These are phyloP conservation scores for Chlorella sp. DNA, from an alignment of 139 green algal species.

Conservation along the genomic window DNA sequence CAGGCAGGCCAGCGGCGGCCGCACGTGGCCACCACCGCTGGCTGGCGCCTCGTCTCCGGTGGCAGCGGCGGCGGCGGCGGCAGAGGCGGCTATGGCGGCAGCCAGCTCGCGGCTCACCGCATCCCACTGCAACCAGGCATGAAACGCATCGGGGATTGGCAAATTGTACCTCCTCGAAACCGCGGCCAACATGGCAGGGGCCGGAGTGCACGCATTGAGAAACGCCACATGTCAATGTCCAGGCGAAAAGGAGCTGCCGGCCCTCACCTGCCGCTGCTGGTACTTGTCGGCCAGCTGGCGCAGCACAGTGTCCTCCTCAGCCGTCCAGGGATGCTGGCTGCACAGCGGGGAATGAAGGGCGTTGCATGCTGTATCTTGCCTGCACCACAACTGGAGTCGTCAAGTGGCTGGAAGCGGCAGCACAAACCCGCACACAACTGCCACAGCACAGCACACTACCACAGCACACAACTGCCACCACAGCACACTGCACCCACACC, in stretches of 20 bases:
- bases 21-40: not conserved
- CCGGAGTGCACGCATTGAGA: no score
- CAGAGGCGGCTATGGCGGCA: not conserved
- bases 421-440: no score
- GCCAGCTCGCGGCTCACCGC: slow-evolving; percentile 22
- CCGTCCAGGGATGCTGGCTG: slow-evolving; percentile 20
- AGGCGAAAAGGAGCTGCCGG: no score
- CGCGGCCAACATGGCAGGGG: no score
- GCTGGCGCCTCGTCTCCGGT: not conserved
- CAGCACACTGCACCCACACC: not conserved
- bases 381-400: not conserved
- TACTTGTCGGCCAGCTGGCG: slow-evolving; percentile 8
- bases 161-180: no score
- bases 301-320: slow-evolving; percentile 39
- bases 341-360: not conserved
- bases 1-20: slow-evolving; percentile 36
- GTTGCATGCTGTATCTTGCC: no score
- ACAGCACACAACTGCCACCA: not conserved
- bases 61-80: not conserved
- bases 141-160: no score
- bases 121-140: slow-evolving; percentile 23
- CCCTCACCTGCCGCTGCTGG: slow-evolving; percentile 3
- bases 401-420: no score
- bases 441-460: not conserved
- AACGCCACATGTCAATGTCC: no score